phyloP scores from a whole-genome alignment of 371 early-diverging fungal genomes.

The Mucor lusitanicus region DNA sequence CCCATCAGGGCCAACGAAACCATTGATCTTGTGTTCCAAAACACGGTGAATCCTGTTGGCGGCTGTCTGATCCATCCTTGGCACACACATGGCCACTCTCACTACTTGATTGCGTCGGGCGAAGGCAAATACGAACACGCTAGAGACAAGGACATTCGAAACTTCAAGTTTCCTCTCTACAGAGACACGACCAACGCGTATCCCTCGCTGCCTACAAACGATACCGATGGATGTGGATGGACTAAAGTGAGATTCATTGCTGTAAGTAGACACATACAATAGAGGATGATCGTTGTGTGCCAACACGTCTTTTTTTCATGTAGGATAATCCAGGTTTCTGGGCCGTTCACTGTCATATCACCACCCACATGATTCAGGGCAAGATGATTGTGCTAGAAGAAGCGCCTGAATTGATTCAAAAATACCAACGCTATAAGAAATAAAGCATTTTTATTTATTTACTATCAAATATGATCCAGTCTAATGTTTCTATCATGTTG shows the following conservation, averaged over 20 bases:
- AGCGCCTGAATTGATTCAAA: constrained; percentile 36
- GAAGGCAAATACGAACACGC: constrained; percentile 36
- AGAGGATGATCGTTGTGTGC: neutral
- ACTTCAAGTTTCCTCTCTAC: constrained; percentile 30
- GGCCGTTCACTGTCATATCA: constrained; percentile 55
- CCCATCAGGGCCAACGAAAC: constrained; percentile 27
- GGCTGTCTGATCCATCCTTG: constrained; percentile 45
- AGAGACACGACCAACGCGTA: constrained; percentile 41
- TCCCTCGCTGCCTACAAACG: constrained; percentile 25
- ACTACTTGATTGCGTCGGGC: constrained; percentile 42
- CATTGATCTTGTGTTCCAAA: constrained; percentile 45
- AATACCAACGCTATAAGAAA: constrained; percentile 16
- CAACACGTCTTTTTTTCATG: neutral
- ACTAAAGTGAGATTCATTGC: constrained; percentile 39
- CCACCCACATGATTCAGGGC: constrained; percentile 54
- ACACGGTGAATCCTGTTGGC: constrained; percentile 14
- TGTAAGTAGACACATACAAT: constrained; percentile 21
- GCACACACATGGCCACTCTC: constrained; percentile 53
- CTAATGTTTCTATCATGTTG: neutral
- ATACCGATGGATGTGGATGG: constrained; percentile 38
- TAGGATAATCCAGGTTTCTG: constrained; percentile 55
- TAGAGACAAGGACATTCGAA: constrained; percentile 24
- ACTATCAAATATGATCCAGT: neutral
- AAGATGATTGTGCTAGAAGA: constrained; percentile 45
- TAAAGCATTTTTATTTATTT: neutral